Evolutionary conservation across 495 filamentous ascomycete species (phyloP), one percentile per base, ranked within the genome.

Genomic region (Penicillium turbatum): DNA sequence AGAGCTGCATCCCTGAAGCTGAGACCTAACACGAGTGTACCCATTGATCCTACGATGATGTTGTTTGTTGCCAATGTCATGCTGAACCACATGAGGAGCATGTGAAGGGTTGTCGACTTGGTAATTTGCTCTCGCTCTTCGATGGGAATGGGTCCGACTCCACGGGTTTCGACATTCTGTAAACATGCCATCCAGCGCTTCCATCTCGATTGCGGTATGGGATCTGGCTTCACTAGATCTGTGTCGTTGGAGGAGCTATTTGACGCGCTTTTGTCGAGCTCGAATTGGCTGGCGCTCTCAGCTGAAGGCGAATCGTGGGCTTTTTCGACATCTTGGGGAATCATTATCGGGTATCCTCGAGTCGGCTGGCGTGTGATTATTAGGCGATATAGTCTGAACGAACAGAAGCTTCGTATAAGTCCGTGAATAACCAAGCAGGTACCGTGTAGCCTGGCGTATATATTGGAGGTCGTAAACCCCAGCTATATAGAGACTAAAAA

Each of bases 51-150:
- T 0, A 84, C 74, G 2, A 84, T 80, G 38, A 89, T 78, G 57
- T 90, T 90, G 62, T 89, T 88, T 12, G 83, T 81, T 0, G 84
- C 79, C 51, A 89, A 75, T 50, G 88, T 88, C 70, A 87, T 83
- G 34, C 83, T 83, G 56, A 88, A 83, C 87, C 87, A 92, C 37
- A 90, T 68, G 5, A 89, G 66, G 10, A 78, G 66, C 64, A 90
- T 83, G 58, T 89, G 86, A 34, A 82, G 60, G 21, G 75, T 69
- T 0, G 67, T 65, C 9, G 70, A 60, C 9, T 62, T 15, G n/a
- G 64, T 72, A 10, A 63, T 47, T 10, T 55, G 41, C 43, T 76
- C 57, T 13, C 75, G 72, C 48, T 87, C 79, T 29, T 82, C 73
- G 8, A 78, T 57, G 13, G 79, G 71, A 4, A 92, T 82, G 0